Evolutionary conservation across 495 filamentous ascomycete species (phyloP).

Genomic region (Neurospora terricola): DNA sequence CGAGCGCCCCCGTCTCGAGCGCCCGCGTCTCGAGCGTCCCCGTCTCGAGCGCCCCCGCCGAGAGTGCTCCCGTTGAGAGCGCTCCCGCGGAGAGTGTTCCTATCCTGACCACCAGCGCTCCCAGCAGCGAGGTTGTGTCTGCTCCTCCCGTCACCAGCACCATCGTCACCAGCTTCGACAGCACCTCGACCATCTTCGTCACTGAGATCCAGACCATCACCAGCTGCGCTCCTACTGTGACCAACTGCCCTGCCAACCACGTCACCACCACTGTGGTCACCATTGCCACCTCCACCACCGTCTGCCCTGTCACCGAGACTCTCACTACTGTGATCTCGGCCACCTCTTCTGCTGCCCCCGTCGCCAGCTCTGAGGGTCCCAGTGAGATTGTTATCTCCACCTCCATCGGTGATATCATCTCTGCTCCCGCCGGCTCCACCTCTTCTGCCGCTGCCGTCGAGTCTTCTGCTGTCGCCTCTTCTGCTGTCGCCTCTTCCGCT

Average conservation of each 20-base stretch:
- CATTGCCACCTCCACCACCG: conserved; percentile 52
- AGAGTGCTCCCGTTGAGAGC: conserved; percentile 2
- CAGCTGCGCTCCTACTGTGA: conserved; percentile 45
- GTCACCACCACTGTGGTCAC: conserved; percentile 43
- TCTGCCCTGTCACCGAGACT: conserved; percentile 42
- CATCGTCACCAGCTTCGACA: conserved; percentile 25
- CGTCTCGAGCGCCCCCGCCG: not conserved
- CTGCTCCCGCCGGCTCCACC: not conserved
- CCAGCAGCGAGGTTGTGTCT: conserved; percentile 2
- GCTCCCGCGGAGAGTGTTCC: conserved; percentile 1
- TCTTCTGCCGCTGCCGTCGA: not conserved
- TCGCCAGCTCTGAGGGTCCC: conserved; percentile 1
- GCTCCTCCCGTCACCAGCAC: conserved; percentile 16
- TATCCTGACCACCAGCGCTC: conserved; percentile 14
- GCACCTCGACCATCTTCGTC: conserved; percentile 50
- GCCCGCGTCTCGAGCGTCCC: conserved; percentile 3
- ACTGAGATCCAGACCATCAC: conserved; percentile 51
- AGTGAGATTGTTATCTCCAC: conserved; percentile 1
- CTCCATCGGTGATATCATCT: not conserved
- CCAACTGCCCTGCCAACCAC: conserved; percentile 49
- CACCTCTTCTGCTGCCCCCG: conserved; percentile 4
- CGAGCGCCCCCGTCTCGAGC: conserved; percentile 1
- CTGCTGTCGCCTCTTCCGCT: conserved; percentile 1
- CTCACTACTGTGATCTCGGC: conserved; percentile 14
- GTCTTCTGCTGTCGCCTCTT: not conserved